A percentile compares a stretch with the other conserved stretches of the same genome.
Conservation (phyloP, 108 stramenopile species). For the Tribonema minus region DNA sequence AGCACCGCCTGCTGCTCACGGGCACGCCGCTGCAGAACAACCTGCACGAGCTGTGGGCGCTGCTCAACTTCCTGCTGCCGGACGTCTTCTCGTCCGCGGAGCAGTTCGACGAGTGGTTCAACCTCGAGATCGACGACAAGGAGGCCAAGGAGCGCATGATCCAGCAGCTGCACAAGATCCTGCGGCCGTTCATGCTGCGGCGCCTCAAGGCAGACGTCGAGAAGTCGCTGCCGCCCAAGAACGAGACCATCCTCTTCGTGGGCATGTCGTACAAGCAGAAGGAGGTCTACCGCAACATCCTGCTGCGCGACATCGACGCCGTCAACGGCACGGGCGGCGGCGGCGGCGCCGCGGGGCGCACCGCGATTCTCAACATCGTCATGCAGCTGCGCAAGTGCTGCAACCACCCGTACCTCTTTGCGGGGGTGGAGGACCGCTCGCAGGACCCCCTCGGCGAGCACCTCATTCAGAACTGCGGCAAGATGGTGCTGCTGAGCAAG, state of each 20-base stretch:
- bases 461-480: neutral
- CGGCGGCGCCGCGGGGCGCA: slow-evolving; percentile 73
- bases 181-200: slow-evolving; percentile 96
- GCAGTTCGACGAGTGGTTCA: slow-evolving; percentile 78
- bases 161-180: slow-evolving; percentile 89
- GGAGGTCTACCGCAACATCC: slow-evolving; percentile 69
- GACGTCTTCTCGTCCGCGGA: slow-evolving; percentile 79
- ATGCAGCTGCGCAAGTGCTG: slow-evolving; percentile 99
- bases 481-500: slow-evolving; percentile 17
- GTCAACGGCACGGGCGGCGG: slow-evolving; percentile 80
- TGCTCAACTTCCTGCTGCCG: slow-evolving; percentile 94
- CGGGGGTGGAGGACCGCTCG: slow-evolving; percentile 74
- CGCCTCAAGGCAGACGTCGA: slow-evolving; percentile 91
- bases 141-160: slow-evolving; percentile 85
- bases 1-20: slow-evolving; percentile 53
- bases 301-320: slow-evolving; percentile 60
- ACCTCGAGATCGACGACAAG: slow-evolving; percentile 66
- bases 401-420: slow-evolving; percentile 94
- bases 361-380: slow-evolving; percentile 75
- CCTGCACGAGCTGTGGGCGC: slow-evolving; percentile 88
- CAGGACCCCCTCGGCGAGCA: neutral
- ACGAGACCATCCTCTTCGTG: slow-evolving; percentile 73
- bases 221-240: slow-evolving; percentile 89
- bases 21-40: slow-evolving; percentile 99
- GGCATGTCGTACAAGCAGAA: slow-evolving; percentile 60